phyloP scores from a whole-genome alignment of 2,329 filamentous ascomycete genomes.

The Hymenoscyphus occultus region DNA sequence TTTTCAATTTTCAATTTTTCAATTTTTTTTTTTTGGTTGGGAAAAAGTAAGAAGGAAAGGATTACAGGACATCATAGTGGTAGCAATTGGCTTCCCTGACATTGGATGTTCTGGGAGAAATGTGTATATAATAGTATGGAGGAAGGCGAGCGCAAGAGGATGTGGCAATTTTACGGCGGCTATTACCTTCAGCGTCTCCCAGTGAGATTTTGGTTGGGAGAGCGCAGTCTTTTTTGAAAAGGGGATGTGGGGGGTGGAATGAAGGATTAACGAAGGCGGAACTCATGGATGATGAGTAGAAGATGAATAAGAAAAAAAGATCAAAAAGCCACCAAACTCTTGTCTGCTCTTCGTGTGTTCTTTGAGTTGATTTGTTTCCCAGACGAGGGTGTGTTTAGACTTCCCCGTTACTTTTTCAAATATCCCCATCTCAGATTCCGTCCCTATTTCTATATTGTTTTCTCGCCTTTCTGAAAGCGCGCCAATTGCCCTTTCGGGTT shows the following conservation, averaged over 20 bases:
- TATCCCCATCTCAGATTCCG: too few species aligned
- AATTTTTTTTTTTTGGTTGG: not conserved
- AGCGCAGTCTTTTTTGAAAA: slow-evolving; percentile 32
- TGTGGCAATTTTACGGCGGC: slow-evolving; percentile 26
- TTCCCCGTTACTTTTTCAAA: not conserved
- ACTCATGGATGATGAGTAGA: not conserved
- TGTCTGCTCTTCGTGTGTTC: not conserved
- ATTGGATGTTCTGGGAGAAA: not conserved
- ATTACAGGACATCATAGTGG: not conserved
- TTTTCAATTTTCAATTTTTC: too few species aligned
- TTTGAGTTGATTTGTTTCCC: not conserved
- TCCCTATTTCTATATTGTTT: too few species aligned
- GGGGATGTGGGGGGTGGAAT: not conserved
- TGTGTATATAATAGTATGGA: slow-evolving; percentile 6
- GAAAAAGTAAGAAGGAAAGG: slow-evolving; percentile 1
- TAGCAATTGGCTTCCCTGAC: not conserved
- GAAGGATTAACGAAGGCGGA: not conserved
- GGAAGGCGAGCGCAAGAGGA: not conserved
- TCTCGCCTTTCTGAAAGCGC: too few species aligned
- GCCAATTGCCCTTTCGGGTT: too few species aligned
- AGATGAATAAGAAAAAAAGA: slow-evolving; percentile 2
- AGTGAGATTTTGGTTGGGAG: slow-evolving; percentile 22
- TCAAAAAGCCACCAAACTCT: not conserved
- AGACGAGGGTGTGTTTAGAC: not conserved
- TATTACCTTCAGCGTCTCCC: slow-evolving; percentile 29